Conservation (phyloP, 2,329 filamentous ascomycete genomes). For the Camillea tinctor region DNA sequence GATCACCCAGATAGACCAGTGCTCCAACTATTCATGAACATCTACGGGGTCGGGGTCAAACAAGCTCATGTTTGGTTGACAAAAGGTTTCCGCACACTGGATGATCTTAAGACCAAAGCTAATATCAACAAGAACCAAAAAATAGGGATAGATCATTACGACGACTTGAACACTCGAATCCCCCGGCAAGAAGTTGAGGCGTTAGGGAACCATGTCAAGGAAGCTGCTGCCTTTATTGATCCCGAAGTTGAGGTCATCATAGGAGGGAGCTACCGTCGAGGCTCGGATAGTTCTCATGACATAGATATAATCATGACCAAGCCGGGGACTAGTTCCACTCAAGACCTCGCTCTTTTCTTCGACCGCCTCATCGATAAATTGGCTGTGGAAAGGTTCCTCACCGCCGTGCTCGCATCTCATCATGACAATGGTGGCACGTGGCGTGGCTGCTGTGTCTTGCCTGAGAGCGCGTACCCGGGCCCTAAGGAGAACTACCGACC, state of each 20-base stretch:
- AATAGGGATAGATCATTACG: conserved; percentile 75
- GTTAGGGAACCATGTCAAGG: conserved; percentile 64
- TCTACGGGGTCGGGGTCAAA: conserved; percentile 74
- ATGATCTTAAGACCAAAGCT: conserved; percentile 64
- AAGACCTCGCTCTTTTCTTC: conserved; percentile 62
- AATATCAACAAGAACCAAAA: conserved; percentile 67
- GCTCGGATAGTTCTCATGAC: conserved; percentile 71
- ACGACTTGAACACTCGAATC: conserved; percentile 77
- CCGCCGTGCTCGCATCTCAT: conserved; percentile 63
- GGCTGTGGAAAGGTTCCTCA: conserved; percentile 62
- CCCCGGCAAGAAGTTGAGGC: conserved; percentile 72
- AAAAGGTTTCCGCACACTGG: conserved; percentile 70
- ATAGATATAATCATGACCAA: conserved; percentile 84
- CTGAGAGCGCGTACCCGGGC: conserved; percentile 36
- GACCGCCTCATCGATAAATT: conserved; percentile 62
- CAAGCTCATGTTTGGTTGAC: conserved; percentile 76
- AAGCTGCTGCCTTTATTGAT: conserved; percentile 60
- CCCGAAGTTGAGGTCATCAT: conserved; percentile 66
- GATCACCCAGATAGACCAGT: conserved; percentile 64
- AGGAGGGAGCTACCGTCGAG: conserved; percentile 82
- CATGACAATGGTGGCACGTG: conserved; percentile 69
- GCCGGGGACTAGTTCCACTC: conserved; percentile 49
- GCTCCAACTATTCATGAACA: conserved; percentile 68
- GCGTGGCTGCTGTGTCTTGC: conserved; percentile 80
- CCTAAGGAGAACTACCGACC: conserved; percentile 33